Evolutionary conservation across 106 monocot genomes (phyloP).

Genomic region (Agapanthus africanus): DNA sequence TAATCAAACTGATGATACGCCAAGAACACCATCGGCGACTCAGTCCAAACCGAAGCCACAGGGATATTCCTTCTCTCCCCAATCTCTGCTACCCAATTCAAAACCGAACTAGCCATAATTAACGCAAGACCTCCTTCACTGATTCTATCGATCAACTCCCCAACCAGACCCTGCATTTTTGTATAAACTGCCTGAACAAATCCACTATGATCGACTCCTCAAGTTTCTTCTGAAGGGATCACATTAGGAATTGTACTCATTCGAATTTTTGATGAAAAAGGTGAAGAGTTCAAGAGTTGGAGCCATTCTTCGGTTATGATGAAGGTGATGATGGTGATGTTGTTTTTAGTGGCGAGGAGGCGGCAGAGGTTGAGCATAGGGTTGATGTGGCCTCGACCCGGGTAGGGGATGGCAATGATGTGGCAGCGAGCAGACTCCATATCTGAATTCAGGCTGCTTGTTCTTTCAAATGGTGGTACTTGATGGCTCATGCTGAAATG

Average conservation of each 20-base stretch:
- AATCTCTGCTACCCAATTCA: slow-evolving; percentile 32
- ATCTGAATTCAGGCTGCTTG: no score
- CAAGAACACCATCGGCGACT: slow-evolving; percentile 32
- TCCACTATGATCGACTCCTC: slow-evolving; percentile 17
- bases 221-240: slow-evolving; percentile 38
- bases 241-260: slow-evolving; percentile 33
- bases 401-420: slow-evolving; percentile 41
- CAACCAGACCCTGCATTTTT: slow-evolving; percentile 32
- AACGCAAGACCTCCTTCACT: slow-evolving; percentile 6
- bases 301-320: slow-evolving; percentile 53
- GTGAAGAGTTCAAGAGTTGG: slow-evolving; percentile 12
- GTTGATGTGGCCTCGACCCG: slow-evolving; percentile 71
- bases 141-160: slow-evolving; percentile 16
- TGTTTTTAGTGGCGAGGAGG: slow-evolving; percentile 27
- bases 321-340: slow-evolving; percentile 33
- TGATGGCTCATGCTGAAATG: no score
- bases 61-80: slow-evolving; percentile 23
- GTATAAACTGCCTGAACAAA: slow-evolving; percentile 38
- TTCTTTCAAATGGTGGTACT: no score
- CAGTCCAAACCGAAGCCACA: slow-evolving; percentile 27
- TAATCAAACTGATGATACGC: background rate
- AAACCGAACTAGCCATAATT: slow-evolving; percentile 29
- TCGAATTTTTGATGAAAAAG: slow-evolving; percentile 7
- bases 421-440: no score
- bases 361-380: slow-evolving; percentile 52